Percentiles rank a stretch among this genome's conserved stretches.
phyloP scores from a whole-genome alignment of 495 filamentous ascomycete species.

The Hypoxylon fragiforme region DNA sequence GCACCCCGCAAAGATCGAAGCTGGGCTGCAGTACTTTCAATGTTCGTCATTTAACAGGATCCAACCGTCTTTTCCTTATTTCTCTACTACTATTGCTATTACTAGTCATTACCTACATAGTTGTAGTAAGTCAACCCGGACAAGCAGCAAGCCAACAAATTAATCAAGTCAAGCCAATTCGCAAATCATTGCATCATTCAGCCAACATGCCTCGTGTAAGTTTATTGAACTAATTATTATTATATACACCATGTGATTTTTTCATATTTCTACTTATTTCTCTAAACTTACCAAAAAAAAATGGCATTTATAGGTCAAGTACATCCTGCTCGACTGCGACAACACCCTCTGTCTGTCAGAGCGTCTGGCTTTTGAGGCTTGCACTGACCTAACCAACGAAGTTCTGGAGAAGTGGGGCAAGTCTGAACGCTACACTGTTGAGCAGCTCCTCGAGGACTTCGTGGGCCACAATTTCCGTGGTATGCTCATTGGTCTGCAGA shows the following conservation, averaged over 20 bases:
- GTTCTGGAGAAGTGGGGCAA: slow-evolving; percentile 71
- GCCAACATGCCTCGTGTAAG: slow-evolving; percentile 44
- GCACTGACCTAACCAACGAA: slow-evolving; percentile 90
- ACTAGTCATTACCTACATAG: neutral
- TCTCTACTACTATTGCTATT: too few species aligned
- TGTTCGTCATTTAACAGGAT: slow-evolving; percentile 19
- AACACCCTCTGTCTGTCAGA: slow-evolving; percentile 96
- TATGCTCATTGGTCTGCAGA: slow-evolving; percentile 72
- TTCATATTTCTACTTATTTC: neutral
- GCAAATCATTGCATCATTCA: slow-evolving; percentile 21
- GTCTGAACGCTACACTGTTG: slow-evolving; percentile 75
- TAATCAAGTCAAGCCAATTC: slow-evolving; percentile 10
- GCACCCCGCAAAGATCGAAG: slow-evolving; percentile 26
- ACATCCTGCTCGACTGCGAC: slow-evolving; percentile 95
- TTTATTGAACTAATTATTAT: slow-evolving; percentile 1
- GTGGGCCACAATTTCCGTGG: slow-evolving; percentile 97
- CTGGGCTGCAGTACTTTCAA: too few species aligned
- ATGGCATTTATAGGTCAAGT: slow-evolving; percentile 75
- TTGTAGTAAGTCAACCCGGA: too few species aligned
- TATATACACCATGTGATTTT: neutral
- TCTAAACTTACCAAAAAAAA: slow-evolving; percentile 7
- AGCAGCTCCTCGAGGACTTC: slow-evolving; percentile 80
- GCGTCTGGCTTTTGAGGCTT: slow-evolving; percentile 89
- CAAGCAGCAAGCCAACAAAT: neutral
- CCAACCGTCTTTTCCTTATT: too few species aligned